These are phyloP conservation scores for Galerina sulciceps DNA, from an alignment of 768 basidiomycete species.

Conservation along the genomic window DNA sequence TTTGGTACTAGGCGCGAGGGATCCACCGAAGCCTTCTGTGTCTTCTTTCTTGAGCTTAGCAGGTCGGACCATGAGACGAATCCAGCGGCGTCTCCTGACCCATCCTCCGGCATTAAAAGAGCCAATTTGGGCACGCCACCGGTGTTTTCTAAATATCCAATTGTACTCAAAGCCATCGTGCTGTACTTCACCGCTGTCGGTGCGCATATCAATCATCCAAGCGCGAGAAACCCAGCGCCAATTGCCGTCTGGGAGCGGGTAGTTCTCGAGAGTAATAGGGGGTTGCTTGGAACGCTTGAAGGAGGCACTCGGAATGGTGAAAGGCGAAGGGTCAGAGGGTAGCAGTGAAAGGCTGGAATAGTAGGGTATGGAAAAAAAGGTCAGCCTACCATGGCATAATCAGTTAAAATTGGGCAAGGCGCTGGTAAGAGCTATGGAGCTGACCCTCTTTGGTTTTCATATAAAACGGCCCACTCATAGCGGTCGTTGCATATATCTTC, in stretches of 20 bases:
- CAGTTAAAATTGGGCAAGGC: neutral
- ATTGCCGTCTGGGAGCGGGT: slow-evolving; percentile 77
- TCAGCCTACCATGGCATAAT: slow-evolving; percentile 43
- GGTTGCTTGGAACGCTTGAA: slow-evolving; percentile 49
- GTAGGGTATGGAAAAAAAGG: slow-evolving; percentile 71
- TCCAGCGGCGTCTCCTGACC: slow-evolving; percentile 83
- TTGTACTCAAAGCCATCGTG: slow-evolving; percentile 89
- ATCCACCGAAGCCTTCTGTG: slow-evolving; percentile 14
- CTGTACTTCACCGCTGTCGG: slow-evolving; percentile 72
- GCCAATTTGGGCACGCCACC: slow-evolving; percentile 72
- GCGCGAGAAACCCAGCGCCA: slow-evolving; percentile 82
- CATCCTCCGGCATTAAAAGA: slow-evolving; percentile 65
- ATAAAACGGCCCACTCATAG: slow-evolving; percentile 79
- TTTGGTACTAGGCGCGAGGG: neutral
- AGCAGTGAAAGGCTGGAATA: slow-evolving; percentile 75
- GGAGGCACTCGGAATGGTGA: slow-evolving; percentile 59
- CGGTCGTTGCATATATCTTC: slow-evolving; percentile 45
- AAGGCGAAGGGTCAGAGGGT: slow-evolving; percentile 74
- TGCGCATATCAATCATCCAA: slow-evolving; percentile 92
- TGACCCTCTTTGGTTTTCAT: slow-evolving; percentile 86
- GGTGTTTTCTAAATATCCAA: slow-evolving; percentile 67
- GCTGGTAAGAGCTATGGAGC: slow-evolving; percentile 19
- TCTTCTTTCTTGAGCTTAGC: slow-evolving; percentile 28
- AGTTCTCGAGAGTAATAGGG: slow-evolving; percentile 60
- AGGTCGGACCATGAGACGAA: slow-evolving; percentile 82